Conservation (phyloP, 2,329 filamentous ascomycete species). For the Paramyrothecium sp. region DNA sequence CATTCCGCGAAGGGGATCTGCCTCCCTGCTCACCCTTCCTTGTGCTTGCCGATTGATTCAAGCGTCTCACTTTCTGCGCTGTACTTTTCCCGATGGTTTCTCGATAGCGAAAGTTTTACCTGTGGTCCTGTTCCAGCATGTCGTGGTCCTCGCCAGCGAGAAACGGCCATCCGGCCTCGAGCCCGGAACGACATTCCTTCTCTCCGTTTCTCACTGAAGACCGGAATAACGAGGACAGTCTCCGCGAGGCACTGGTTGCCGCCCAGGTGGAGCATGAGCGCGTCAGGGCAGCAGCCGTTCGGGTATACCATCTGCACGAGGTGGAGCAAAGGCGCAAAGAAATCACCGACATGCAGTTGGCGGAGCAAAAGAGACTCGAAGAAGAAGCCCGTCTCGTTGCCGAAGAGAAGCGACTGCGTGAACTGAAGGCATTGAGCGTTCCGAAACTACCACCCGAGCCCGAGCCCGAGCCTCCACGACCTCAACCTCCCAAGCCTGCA, state of each 20-base stretch:
- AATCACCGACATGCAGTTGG: slow-evolving; percentile 42
- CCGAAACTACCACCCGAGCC: slow-evolving; percentile 40
- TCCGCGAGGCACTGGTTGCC: slow-evolving; percentile 64
- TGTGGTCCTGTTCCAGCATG: slow-evolving; percentile 29
- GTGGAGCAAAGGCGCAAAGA: slow-evolving; percentile 42
- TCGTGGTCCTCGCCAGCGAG: slow-evolving; percentile 41
- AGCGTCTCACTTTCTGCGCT: neutral
- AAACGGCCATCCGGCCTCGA: slow-evolving; percentile 36
- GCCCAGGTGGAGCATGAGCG: slow-evolving; percentile 66
- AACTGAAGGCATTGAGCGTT: slow-evolving; percentile 43
- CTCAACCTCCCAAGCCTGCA: slow-evolving; percentile 15
- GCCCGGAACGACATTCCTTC: slow-evolving; percentile 45
- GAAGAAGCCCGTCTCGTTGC: slow-evolving; percentile 43
- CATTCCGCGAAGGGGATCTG: too few species aligned
- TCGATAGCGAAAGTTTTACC: slow-evolving; percentile 15
- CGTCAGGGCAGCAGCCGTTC: slow-evolving; percentile 52
- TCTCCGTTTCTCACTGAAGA: slow-evolving; percentile 61
- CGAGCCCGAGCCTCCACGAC: slow-evolving; percentile 20
- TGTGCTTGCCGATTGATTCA: neutral
- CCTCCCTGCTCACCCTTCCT: too few species aligned
- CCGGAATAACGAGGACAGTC: slow-evolving; percentile 60
- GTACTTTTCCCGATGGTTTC: slow-evolving; percentile 14
- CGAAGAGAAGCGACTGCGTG: slow-evolving; percentile 47
- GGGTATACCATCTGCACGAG: slow-evolving; percentile 46
- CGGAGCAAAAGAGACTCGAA: slow-evolving; percentile 43